Evolutionary conservation across 345 rosid genomes (phyloP).

Genomic region (Kandelia obovata): DNA sequence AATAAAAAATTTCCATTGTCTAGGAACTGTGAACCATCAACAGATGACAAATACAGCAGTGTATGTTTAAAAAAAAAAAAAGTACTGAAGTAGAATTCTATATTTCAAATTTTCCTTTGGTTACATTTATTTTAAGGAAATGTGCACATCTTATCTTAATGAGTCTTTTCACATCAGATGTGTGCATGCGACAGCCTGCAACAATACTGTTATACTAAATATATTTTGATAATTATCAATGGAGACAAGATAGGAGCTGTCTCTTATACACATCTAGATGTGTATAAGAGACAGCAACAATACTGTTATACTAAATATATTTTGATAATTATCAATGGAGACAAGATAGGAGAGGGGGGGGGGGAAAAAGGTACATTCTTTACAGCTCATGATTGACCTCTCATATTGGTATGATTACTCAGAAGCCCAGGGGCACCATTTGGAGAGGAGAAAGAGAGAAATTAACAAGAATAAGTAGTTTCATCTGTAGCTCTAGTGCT

Average conservation of each 20-base stretch:
- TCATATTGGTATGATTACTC: background rate
- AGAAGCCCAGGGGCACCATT: background rate
- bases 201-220: background rate
- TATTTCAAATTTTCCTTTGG: background rate
- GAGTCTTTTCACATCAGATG: constrained; percentile 15
- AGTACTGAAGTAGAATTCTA: background rate
- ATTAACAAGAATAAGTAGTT: background rate
- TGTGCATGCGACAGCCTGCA: background rate
- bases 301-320: too few relatives aligned
- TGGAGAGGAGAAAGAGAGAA: background rate
- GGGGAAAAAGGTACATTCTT: background rate
- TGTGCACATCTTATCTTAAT: background rate
- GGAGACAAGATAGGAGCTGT: background rate
- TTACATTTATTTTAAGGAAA: constrained; percentile 7
- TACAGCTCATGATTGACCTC: background rate
- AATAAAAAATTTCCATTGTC: background rate
- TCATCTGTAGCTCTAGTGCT: background rate
- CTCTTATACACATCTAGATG: too few relatives aligned
- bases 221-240: background rate
- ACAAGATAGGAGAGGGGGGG: background rate
- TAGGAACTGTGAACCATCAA: background rate
- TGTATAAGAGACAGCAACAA: too few relatives aligned
- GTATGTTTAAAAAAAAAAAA: too few relatives aligned
- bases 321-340: background rate
- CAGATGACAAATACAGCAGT: too few relatives aligned